Conservation (phyloP, 176 grass and related monocot species). For the Avena eriantha region DNA sequence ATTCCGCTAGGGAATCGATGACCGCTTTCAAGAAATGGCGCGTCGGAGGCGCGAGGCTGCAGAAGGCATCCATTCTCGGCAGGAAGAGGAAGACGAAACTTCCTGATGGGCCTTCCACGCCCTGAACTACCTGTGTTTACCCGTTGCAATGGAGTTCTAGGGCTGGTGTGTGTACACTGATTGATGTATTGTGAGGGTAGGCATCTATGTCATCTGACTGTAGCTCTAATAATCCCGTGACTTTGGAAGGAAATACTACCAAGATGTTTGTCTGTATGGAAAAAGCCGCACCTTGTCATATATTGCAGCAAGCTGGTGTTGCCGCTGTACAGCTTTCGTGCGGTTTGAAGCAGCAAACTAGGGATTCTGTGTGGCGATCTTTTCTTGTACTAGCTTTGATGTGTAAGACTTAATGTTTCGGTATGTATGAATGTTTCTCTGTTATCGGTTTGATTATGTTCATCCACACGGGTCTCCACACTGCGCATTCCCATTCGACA, state of each 20-base stretch:
- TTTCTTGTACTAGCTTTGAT: no score
- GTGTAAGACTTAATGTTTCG: no score
- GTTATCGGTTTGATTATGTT: no score
- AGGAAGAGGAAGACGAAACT: slow-evolving; percentile 80
- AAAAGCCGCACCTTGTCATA: not conserved
- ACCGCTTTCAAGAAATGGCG: slow-evolving; percentile 81
- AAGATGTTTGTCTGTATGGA: not conserved
- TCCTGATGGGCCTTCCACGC: slow-evolving; percentile 41
- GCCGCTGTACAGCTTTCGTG: no score
- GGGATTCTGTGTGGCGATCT: no score
- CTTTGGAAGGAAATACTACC: not conserved
- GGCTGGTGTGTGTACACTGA: slow-evolving; percentile 4
- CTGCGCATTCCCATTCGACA: no score
- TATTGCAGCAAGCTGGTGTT: no score
- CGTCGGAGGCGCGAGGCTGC: slow-evolving; percentile 63
- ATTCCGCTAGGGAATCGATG: slow-evolving; percentile 83
- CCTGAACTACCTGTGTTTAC: slow-evolving; percentile 31
- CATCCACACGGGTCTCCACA: no score
- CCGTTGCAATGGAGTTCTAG: not conserved
- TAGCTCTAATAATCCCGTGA: not conserved
- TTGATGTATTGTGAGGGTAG: not conserved
- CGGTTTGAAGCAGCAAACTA: no score
- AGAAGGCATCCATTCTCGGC: slow-evolving; percentile 80
- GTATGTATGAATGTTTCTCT: no score
- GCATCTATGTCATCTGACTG: not conserved